Evolutionary conservation across 331 rosid species (phyloP).

Genomic region (Arachis monticola): DNA sequence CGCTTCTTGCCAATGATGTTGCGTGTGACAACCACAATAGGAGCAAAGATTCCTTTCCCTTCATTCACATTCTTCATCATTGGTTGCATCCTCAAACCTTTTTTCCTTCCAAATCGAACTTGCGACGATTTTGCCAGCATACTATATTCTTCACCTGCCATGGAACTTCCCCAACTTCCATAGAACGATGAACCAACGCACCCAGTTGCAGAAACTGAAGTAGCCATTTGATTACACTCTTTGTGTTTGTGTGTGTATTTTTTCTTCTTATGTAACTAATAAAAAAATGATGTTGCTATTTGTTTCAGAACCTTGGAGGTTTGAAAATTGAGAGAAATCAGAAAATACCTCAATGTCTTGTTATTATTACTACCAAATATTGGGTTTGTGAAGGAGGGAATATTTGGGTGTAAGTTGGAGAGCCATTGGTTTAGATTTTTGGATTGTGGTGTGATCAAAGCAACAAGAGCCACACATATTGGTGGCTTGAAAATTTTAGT

Average conservation of each 20-base stretch:
- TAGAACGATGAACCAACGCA: slow-evolving; percentile 65
- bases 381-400: slow-evolving; percentile 52
- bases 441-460: slow-evolving; percentile 46
- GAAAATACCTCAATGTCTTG: slow-evolving; percentile 32
- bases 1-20: slow-evolving; percentile 86
- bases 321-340: slow-evolving; percentile 15
- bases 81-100: slow-evolving; percentile 64
- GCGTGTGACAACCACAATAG: slow-evolving; percentile 72
- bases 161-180: slow-evolving; percentile 81
- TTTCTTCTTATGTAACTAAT: slow-evolving; percentile 14
- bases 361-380: slow-evolving; percentile 7
- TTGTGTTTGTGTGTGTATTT: neutral
- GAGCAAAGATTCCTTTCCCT: slow-evolving; percentile 96
- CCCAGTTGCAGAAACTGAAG: slow-evolving; percentile 75
- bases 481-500: slow-evolving; percentile 58
- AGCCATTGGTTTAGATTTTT: slow-evolving; percentile 58
- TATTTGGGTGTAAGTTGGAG: slow-evolving; percentile 62
- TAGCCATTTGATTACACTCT: slow-evolving; percentile 56
- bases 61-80: slow-evolving; percentile 97
- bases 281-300: slow-evolving; percentile 6
- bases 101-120: slow-evolving; percentile 58
- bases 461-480: slow-evolving; percentile 59
- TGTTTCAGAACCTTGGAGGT: slow-evolving; percentile 29
- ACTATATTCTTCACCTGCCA: slow-evolving; percentile 65
- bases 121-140: slow-evolving; percentile 52